These are phyloP conservation scores for Telfairia occidentalis DNA, from an alignment of 331 rosid genomes.

Conservation along the genomic window DNA sequence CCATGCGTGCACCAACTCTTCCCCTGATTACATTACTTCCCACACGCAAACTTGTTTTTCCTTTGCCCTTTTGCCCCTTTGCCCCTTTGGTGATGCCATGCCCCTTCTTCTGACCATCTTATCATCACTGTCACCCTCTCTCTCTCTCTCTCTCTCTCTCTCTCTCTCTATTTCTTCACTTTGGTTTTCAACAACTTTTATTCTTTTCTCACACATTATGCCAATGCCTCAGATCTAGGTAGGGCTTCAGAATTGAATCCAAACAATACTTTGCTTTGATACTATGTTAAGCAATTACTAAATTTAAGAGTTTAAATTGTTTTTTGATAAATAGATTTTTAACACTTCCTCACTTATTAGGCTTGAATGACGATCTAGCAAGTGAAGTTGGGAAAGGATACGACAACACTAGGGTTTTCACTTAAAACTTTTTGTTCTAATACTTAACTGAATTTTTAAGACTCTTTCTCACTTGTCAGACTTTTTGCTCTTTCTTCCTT, in stretches of 20 bases:
- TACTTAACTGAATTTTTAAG: no score
- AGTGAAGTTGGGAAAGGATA: no score
- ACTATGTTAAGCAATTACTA: not conserved
- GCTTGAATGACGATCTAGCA: no score
- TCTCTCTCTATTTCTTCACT: not conserved
- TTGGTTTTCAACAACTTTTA: not conserved
- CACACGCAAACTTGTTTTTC: slow-evolving; percentile 2
- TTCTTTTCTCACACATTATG: not conserved
- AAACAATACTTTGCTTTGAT: not conserved
- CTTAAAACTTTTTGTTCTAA: no score
- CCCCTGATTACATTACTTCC: not conserved
- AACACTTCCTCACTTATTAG: no score
- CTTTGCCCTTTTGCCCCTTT: not conserved
- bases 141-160: not conserved
- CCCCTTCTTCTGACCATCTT: slow-evolving; percentile 22
- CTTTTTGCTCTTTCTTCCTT: no score
- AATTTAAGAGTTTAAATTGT: no score
- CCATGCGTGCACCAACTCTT: slow-evolving; percentile 15
- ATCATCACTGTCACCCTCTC: slow-evolving; percentile 17
- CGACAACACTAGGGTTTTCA: no score
- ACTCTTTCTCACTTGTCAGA: no score
- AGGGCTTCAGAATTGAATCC: not conserved
- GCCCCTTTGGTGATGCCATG: not conserved
- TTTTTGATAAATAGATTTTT: no score
- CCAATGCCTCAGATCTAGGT: no score